Evolutionary conservation across 2,329 filamentous ascomycete species (phyloP).

Genomic region (Fonsecaea pedrosoi): DNA sequence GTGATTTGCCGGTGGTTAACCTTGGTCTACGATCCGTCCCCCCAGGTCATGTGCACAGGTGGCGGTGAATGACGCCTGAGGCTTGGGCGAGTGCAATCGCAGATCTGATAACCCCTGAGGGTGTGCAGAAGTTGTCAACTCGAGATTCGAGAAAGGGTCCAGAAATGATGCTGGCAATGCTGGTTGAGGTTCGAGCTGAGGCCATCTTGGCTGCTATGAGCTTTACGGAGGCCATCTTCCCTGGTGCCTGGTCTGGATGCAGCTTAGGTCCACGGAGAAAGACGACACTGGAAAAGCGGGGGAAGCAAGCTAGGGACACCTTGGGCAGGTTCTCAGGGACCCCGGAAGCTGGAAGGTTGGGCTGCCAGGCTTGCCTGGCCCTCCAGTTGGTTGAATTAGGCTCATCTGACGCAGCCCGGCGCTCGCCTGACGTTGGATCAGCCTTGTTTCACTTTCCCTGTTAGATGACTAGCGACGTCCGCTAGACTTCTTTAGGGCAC

Average conservation of each 20-base stretch:
- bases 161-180: neutral
- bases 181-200: neutral
- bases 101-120: neutral
- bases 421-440: constrained; percentile 40
- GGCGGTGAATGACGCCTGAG: neutral
- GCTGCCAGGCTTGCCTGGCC: constrained; percentile 9
- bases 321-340: constrained; percentile 2
- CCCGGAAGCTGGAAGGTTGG: neutral
- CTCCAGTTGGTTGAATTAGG: constrained; percentile 20
- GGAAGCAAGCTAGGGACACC: constrained; percentile 8
- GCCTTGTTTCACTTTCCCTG: constrained; percentile 32
- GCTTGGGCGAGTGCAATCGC: neutral
- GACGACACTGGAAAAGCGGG: constrained; percentile 27
- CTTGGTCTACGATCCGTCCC: neutral
- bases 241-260: neutral
- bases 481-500: constrained; percentile 28
- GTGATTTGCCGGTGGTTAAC: neutral
- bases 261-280: constrained; percentile 38
- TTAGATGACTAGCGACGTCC: constrained; percentile 4
- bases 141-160: neutral
- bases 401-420: constrained; percentile 35
- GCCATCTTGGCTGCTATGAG: neutral
- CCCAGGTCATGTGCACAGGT: neutral
- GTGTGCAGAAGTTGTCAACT: neutral
- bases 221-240: neutral